A percentile compares a stretch with the other conserved stretches of the same genome.
These are phyloP conservation scores for Kondoa subrosea DNA, from an alignment of 768 basidiomycete genomes.

Conservation along the genomic window DNA sequence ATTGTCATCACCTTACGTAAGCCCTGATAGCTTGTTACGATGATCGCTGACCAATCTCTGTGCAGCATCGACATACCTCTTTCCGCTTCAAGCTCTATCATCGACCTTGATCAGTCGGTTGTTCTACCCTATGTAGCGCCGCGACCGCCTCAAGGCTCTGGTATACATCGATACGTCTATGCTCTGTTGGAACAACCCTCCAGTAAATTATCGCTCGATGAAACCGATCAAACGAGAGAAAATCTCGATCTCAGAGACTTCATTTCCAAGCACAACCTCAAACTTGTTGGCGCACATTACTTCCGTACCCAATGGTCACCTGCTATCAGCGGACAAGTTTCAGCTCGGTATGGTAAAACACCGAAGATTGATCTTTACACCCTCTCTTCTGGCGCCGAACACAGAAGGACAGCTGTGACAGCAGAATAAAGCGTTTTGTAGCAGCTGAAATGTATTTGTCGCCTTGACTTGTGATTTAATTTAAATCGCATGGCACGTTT, in stretches of 20 bases:
- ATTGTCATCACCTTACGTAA: constrained; percentile 44
- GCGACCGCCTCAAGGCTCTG: constrained; percentile 73
- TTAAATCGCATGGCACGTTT: no score
- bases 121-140: constrained; percentile 57
- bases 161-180: constrained; percentile 73
- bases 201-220: not conserved
- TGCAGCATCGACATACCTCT: constrained; percentile 65
- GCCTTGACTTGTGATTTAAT: no score
- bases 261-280: constrained; percentile 38
- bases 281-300: constrained; percentile 65
- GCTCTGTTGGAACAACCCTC: constrained; percentile 55
- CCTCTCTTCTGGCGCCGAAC: no score
- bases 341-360: not conserved
- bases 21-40: constrained; percentile 27
- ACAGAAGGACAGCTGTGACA: no score
- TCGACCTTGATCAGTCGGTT: constrained; percentile 24
- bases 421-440: no score
- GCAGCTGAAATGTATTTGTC: no score
- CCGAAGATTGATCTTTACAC: constrained; percentile 30
- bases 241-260: constrained; percentile 53
- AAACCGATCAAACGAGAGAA: constrained; percentile 6
- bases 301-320: constrained; percentile 55
- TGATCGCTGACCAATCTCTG: not conserved
- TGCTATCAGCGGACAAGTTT: not conserved
- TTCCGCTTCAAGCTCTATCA: constrained; percentile 31